Conservation (phyloP, 371 early-diverging fungal genomes). For the Mortierella sp. region DNA sequence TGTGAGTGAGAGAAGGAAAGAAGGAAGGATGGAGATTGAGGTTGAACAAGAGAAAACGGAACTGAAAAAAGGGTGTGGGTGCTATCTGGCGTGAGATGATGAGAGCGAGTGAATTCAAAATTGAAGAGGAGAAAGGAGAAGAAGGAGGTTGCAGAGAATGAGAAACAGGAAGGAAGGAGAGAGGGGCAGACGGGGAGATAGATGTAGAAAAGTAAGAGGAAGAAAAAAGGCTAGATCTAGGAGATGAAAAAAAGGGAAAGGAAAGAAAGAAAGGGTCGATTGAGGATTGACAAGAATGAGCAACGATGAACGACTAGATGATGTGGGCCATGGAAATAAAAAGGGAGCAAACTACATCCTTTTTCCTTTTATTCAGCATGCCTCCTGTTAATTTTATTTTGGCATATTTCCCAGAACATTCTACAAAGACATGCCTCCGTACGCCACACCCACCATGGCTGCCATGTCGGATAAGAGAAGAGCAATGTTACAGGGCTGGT, state of each 20-base stretch:
- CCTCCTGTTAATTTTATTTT: neutral
- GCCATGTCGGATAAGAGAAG: neutral
- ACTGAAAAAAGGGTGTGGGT: neutral
- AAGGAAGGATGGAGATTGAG: neutral
- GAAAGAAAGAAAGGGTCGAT: neutral
- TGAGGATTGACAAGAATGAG: neutral
- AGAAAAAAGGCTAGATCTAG: neutral
- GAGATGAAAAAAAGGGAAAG: neutral
- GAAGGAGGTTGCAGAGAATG: neutral
- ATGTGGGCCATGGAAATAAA: neutral
- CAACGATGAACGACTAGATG: neutral
- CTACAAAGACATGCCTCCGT: neutral
- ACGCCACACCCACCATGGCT: neutral
- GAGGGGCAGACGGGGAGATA: neutral
- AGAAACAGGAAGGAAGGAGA: neutral
- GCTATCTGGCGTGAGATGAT: conserved; percentile 2
- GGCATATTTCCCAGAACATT: neutral
- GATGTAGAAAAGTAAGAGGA: neutral
- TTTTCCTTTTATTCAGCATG: neutral
- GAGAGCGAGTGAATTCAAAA: neutral
- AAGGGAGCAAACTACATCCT: neutral
- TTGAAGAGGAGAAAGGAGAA: neutral
- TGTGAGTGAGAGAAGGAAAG: neutral
- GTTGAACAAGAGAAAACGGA: neutral
- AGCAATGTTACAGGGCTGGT: too few relatives aligned